Evolutionary conservation across 169 alveolate species (phyloP), one percentile per base, ranked within the genome.

Genomic region (Eimeria necatrix): DNA sequence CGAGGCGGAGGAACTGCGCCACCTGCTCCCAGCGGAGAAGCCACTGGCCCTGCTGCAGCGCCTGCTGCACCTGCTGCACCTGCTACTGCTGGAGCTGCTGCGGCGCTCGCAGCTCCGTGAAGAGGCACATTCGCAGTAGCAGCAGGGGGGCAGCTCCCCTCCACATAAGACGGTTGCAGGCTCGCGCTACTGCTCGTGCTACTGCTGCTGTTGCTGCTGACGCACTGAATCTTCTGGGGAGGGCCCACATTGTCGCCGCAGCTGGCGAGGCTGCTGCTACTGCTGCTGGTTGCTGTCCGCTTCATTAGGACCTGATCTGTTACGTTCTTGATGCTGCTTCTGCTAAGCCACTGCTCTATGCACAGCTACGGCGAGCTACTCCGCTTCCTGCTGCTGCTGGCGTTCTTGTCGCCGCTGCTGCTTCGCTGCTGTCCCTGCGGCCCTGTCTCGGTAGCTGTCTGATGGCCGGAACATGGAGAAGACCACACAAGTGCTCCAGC

Each of bases 241-340:
- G 90, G 90, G 10, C 64, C 90, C 56, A 41, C 26, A 60, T 22
- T 20, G 32, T 81, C 90, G 32, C 74, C 52, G 74, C 90, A 81
- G 90, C 90, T 81, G 90, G 73, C 90, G 52, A 81, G 52, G 64
- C 87, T 76, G 90, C 90, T 81, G 90, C 90, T 81, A 51, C 90
- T 81, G 90, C 90, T 81, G 89, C 61, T 80, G n/a, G 90, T 53
- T 9, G 90, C 90, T 24, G 90, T 81, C 20, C 90, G 90, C 20
- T 81, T 81, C 90, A 81, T 81, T 81, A 56, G 49, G 52, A 46
- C 48, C 61, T 41, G 5, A 14, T 8, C 5, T n/a, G 16, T 46
- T 20, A 5, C 20, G 14, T 12, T 56, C 68, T 16, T 49, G 88
- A 4, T 46, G 88, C 61, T 46, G 68, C 70, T 49, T 24, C 88